A percentile compares a stretch with the other conserved stretches of the same genome.
Evolutionary conservation across 148 eudicot genomes (phyloP).

Genomic region (Chenopodium quinoa): DNA sequence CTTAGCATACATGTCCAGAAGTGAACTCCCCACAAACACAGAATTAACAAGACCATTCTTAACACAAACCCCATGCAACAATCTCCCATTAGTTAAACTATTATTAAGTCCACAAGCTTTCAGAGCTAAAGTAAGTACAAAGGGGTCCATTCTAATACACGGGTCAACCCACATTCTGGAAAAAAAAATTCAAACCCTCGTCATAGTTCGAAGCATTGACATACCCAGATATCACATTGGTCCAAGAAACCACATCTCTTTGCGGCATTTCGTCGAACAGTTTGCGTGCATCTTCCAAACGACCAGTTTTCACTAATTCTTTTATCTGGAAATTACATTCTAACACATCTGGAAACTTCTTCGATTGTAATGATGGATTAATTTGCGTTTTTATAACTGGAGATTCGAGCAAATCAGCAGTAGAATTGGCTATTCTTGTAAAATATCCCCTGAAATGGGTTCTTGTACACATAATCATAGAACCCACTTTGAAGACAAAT

Average conservation of each 20-base stretch:
- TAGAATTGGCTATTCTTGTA: conserved; percentile 25
- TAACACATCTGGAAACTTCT: conserved; percentile 32
- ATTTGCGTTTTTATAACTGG: conserved; percentile 13
- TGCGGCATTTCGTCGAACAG: conserved; percentile 66
- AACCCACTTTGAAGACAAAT: not conserved
- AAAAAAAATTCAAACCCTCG: conserved; percentile 68
- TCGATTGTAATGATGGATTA: not conserved
- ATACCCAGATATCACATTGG: conserved; percentile 73
- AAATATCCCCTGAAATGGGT: conserved; percentile 29
- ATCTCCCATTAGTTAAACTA: conserved; percentile 44
- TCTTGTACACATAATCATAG: conserved; percentile 19
- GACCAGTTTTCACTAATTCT: conserved; percentile 45
- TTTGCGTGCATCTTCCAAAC: conserved; percentile 54
- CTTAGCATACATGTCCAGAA: conserved; percentile 85
- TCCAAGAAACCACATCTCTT: conserved; percentile 75
- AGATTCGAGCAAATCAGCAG: conserved; percentile 21
- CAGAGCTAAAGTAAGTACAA: conserved; percentile 61
- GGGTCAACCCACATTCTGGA: conserved; percentile 54
- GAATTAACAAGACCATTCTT: conserved; percentile 63
- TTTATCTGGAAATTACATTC: conserved; percentile 46
- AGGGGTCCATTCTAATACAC: conserved; percentile 53
- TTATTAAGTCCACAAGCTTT: conserved; percentile 67
- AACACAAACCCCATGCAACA: conserved; percentile 54
- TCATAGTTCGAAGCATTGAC: conserved; percentile 41
- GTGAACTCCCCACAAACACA: conserved; percentile 83